Percentiles rank a stretch among this genome's conserved stretches.
These are phyloP conservation scores for Gastrodia elata DNA, from an alignment of 106 monocot species.

Conservation along the genomic window DNA sequence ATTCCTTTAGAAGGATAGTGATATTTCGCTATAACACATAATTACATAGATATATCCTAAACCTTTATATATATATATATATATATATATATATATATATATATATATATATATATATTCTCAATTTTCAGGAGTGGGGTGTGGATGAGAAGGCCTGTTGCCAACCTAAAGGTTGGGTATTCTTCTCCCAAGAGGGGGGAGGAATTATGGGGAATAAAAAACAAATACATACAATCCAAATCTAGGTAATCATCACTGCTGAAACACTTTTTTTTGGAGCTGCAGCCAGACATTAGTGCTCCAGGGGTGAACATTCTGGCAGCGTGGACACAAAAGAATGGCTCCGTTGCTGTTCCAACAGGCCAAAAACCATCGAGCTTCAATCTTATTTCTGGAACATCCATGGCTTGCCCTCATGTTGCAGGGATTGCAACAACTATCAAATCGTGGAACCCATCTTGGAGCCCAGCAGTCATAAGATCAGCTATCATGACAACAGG, in stretches of 20 bases:
- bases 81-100: too few relatives aligned
- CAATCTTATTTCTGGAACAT: constrained; percentile 65
- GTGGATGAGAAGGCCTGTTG: too few relatives aligned
- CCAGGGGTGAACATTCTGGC: constrained; percentile 86
- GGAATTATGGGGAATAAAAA: too few relatives aligned
- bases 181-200: too few relatives aligned
- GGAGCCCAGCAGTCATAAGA: constrained; percentile 62
- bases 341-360: constrained; percentile 19
- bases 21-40: too few relatives aligned
- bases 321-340: constrained; percentile 40
- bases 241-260: background rate
- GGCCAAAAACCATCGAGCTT: constrained; percentile 47
- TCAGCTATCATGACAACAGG: constrained; percentile 88
- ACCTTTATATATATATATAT: too few relatives aligned
- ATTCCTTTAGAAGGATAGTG: too few relatives aligned
- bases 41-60: too few relatives aligned
- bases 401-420: constrained; percentile 85
- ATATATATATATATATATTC: too few relatives aligned
- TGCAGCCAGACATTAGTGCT: constrained; percentile 71
- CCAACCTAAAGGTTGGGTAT: too few relatives aligned
- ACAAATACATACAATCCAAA: too few relatives aligned
- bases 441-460: constrained; percentile 56
- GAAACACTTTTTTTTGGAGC: background rate
- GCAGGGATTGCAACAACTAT: constrained; percentile 52
- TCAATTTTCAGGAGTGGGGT: background rate